These are phyloP conservation scores for Pythium coloratum DNA, from an alignment of 352 stramenopile genomes.

Conservation along the genomic window DNA sequence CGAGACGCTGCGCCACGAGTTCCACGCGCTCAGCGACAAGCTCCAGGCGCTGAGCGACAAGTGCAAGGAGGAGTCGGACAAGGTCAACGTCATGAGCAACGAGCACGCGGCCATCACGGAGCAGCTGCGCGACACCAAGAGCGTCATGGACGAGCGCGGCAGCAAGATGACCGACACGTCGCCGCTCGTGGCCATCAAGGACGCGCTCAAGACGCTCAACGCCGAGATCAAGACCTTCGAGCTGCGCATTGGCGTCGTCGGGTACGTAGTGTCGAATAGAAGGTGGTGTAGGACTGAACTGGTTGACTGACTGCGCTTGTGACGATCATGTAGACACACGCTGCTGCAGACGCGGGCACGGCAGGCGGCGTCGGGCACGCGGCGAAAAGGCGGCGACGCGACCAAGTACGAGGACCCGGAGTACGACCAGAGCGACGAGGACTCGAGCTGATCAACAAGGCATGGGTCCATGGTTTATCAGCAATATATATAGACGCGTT, in stretches of 20 bases:
- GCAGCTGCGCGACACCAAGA: conserved; percentile 75
- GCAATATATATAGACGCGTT: neutral
- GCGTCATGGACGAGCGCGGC: conserved; percentile 73
- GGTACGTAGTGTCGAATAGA: conserved; percentile 16
- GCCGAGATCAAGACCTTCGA: conserved; percentile 84
- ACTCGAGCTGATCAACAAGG: conserved; percentile 50
- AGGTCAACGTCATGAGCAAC: conserved; percentile 76
- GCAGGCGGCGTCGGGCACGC: conserved; percentile 45
- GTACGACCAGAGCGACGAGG: conserved; percentile 80
- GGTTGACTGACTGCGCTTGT: neutral
- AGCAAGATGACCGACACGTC: conserved; percentile 88
- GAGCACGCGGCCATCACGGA: conserved; percentile 73
- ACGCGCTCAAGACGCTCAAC: conserved; percentile 73
- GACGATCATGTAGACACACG: conserved; percentile 42
- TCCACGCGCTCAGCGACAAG: conserved; percentile 63
- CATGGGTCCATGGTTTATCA: too few relatives aligned
- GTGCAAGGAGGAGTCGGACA: conserved; percentile 64
- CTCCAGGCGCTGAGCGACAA: conserved; percentile 57
- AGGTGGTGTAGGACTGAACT: neutral
- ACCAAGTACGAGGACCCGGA: conserved; percentile 65
- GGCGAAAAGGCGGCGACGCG: conserved; percentile 37
- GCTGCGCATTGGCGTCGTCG: conserved; percentile 77
- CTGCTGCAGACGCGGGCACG: conserved; percentile 71
- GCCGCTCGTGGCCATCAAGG: conserved; percentile 84
- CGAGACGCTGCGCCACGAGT: conserved; percentile 67